Percentiles rank a stretch among this genome's conserved stretches.
Conservation (phyloP, 208 protist species). For the Trypanosoma brucei region DNA sequence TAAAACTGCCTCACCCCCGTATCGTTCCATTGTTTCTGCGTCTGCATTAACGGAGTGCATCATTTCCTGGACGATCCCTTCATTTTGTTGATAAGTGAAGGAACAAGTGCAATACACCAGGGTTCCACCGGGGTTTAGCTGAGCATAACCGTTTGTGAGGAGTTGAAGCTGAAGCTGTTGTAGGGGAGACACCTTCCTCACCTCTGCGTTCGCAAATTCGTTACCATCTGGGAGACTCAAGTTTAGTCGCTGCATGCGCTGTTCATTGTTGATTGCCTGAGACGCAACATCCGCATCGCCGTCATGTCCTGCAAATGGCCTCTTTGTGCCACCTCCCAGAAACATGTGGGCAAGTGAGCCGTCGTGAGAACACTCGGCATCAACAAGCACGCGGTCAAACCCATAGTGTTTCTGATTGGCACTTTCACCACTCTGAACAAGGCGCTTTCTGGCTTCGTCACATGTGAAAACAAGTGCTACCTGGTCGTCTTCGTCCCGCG, state of each 20-base stretch:
- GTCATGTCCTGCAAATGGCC: conserved; percentile 9
- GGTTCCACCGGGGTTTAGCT: conserved; percentile 72
- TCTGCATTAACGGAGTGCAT: conserved; percentile 25
- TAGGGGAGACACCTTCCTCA: conserved; percentile 17
- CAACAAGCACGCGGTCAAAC: conserved; percentile 86
- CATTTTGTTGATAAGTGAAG: conserved; percentile 87
- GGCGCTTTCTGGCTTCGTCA: not conserved
- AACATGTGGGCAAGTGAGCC: conserved; percentile 74
- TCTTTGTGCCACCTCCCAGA: conserved; percentile 17
- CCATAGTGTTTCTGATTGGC: not conserved
- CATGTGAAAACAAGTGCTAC: conserved; percentile 14
- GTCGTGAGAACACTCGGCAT: conserved; percentile 90
- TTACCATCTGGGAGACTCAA: conserved; percentile 9
- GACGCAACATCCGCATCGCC: not conserved
- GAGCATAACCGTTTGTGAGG: conserved; percentile 62
- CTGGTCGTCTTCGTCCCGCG: not conserved
- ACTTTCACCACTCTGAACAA: not conserved
- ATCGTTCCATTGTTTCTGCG: conserved; percentile 9
- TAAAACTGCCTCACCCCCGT: conserved; percentile 21
- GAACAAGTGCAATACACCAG: conserved; percentile 94
- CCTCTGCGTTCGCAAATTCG: not conserved
- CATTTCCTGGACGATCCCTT: conserved; percentile 76
- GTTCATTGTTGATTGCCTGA: conserved; percentile 48
- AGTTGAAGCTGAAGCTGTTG: conserved; percentile 60
- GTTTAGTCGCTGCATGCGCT: conserved; percentile 67